Evolutionary conservation across 2,329 filamentous ascomycete genomes (phyloP).

Genomic region (Colletotrichum higginsianum): DNA sequence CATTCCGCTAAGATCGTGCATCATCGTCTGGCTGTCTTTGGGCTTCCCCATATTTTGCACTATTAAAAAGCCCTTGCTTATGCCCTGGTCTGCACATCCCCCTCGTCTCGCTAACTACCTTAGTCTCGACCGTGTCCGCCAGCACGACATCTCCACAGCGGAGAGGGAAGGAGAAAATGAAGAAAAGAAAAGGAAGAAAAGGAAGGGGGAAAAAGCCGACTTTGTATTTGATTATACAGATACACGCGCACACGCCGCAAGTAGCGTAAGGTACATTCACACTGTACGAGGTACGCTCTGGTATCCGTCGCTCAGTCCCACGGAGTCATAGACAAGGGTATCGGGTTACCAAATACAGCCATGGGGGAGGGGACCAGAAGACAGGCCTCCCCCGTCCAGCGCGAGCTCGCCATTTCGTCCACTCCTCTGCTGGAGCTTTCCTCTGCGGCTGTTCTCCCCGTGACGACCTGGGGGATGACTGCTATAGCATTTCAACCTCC

Average conservation of each 20-base stretch:
- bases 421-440: neutral
- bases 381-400: conserved; percentile 38
- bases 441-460: neutral
- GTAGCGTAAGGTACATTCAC: neutral
- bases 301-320: neutral
- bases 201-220: neutral
- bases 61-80: conserved; percentile 36
- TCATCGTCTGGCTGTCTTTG: conserved; percentile 30
- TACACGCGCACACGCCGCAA: neutral
- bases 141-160: conserved; percentile 28
- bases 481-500: conserved; percentile 36
- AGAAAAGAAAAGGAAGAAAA: neutral
- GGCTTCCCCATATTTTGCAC: conserved; percentile 40
- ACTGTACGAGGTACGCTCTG: neutral
- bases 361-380: conserved; percentile 10
- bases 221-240: neutral
- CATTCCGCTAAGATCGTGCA: conserved; percentile 27
- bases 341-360: conserved; percentile 26
- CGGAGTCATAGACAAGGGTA: conserved; percentile 25
- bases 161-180: neutral
- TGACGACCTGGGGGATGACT: conserved; percentile 16
- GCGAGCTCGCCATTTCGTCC: conserved; percentile 19
- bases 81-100: conserved; percentile 25
- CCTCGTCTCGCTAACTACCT: conserved; percentile 19
- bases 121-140: conserved; percentile 23